A percentile compares a stretch with the other conserved stretches of the same genome.
Evolutionary conservation across 2,329 filamentous ascomycete species (phyloP).

Genomic region (Fusarium siculi): DNA sequence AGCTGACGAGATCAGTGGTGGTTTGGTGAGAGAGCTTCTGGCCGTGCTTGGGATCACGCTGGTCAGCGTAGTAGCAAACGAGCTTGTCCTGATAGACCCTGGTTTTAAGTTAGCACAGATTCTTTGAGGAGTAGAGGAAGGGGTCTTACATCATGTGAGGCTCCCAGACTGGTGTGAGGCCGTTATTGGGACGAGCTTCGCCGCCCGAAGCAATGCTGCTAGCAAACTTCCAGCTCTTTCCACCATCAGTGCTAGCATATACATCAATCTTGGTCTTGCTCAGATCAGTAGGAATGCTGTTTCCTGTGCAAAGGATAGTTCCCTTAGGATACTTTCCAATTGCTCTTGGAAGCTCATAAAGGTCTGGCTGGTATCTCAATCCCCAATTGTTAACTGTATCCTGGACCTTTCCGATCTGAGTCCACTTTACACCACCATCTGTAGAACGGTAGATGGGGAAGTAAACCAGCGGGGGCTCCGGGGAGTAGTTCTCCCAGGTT

Average conservation of each 20-base stretch:
- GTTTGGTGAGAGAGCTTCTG: slow-evolving; percentile 76
- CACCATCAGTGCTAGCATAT: slow-evolving; percentile 70
- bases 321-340: slow-evolving; percentile 70
- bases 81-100: slow-evolving; percentile 67
- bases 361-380: slow-evolving; percentile 75
- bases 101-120: not conserved
- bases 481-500: slow-evolving; percentile 68
- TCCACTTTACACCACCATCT: slow-evolving; percentile 69
- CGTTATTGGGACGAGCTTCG: slow-evolving; percentile 70
- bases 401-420: slow-evolving; percentile 70
- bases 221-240: slow-evolving; percentile 73
- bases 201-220: slow-evolving; percentile 73
- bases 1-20: slow-evolving; percentile 67
- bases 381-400: slow-evolving; percentile 74
- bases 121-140: accelerated
- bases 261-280: slow-evolving; percentile 75
- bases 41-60: slow-evolving; percentile 70
- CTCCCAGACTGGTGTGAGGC: slow-evolving; percentile 78
- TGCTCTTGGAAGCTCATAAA: slow-evolving; percentile 69
- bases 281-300: slow-evolving; percentile 68
- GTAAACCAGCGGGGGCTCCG: slow-evolving; percentile 64
- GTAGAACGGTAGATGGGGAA: slow-evolving; percentile 65
- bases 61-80: slow-evolving; percentile 77
- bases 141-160: slow-evolving; percentile 66
- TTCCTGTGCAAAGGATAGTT: slow-evolving; percentile 71